Base-by-base conservation (phyloP, 2,329 filamentous ascomycete genomes). In the Botrytis deweyae region DNA sequence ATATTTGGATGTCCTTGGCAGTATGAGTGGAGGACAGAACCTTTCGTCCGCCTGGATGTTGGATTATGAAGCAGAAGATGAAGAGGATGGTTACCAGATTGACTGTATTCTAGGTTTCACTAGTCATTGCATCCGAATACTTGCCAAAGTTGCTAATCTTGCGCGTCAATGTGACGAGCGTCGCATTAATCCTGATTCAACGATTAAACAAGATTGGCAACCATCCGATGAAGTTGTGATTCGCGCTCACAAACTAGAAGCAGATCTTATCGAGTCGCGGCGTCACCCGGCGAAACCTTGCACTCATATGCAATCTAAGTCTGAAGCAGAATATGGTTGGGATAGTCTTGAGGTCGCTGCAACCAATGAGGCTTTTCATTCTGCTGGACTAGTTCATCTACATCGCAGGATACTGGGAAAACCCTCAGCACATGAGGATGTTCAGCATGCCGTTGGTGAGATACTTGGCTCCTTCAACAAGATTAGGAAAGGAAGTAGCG, bases 21-120 rank as follows among this genome's bases (percentile, higher is more conserved):
- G 89, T 61, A 84, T 97, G 40, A 90, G 84, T 72, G 92, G 92
- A 25, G 87, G 88, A 16, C 77, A 77, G 46, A 75, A 76, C 33
- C 75, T 76, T 49, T 77, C 75, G 36, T 77, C 79, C 1, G 68
- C 75, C 42, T 80, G 79, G 77, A 77, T 78, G 20, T 67, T 79
- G 40, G 87, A 88, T 74, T 86, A 87, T 73, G 85, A 85, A 7
- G 80, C 83, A 6, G 85, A 88, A 49, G 85, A 86, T 63, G 87
- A 89, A 72, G 62, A 65, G 36, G 87, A 91, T 76, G 91, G 89
- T 65, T 90, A 88, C 78, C 86, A 91, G 74, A 93, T 95, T 73
- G 93, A 94, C 82, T 96, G 92, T 82, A 90, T 95, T 75, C 90
- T 93, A 78, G 93, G 93, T 14, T 95, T 94, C 82, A 93, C 92